phyloP scores from a whole-genome alignment of 305 asterid species.

The Fraxinus dipetala region DNA sequence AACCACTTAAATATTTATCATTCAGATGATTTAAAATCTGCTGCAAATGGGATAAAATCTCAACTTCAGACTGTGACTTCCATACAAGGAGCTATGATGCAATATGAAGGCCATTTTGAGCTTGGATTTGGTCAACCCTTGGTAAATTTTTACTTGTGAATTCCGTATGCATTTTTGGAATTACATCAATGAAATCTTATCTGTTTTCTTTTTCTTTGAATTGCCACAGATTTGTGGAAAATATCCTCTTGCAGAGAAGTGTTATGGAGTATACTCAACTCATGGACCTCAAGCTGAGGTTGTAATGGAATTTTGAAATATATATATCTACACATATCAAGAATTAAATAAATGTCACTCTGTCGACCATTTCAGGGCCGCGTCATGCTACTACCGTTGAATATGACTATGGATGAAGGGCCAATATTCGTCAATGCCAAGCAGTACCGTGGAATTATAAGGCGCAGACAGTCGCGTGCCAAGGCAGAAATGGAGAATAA shows the following conservation, averaged over 20 bases:
- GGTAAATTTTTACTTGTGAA: constrained; percentile 34
- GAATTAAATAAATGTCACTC: not conserved
- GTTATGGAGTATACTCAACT: constrained; percentile 49
- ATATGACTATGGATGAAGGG: constrained; percentile 52
- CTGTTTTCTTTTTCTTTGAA: constrained; percentile 12
- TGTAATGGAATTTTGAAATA: not conserved
- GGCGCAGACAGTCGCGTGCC: constrained; percentile 77
- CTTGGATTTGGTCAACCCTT: constrained; percentile 60
- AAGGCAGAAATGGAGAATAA: constrained; percentile 51
- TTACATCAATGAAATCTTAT: not conserved
- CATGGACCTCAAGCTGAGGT: constrained; percentile 53
- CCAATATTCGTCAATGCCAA: constrained; percentile 73
- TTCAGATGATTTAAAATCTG: constrained; percentile 45
- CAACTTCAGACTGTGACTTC: constrained; percentile 28
- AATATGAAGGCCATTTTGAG: constrained; percentile 48
- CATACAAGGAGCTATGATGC: constrained; percentile 18
- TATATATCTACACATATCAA: not conserved
- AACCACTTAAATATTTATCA: not conserved
- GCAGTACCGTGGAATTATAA: constrained; percentile 75
- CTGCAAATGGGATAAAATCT: constrained; percentile 43
- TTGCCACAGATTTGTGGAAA: constrained; percentile 50
- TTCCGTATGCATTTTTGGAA: not conserved
- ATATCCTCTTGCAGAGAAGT: constrained; percentile 56
- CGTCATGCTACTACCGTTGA: constrained; percentile 60
- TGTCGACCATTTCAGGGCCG: constrained; percentile 46